Evolutionary conservation across 768 basidiomycete species (phyloP), one percentile per base, ranked within the genome.

Genomic region (Psilocybe subaeruginosa): DNA sequence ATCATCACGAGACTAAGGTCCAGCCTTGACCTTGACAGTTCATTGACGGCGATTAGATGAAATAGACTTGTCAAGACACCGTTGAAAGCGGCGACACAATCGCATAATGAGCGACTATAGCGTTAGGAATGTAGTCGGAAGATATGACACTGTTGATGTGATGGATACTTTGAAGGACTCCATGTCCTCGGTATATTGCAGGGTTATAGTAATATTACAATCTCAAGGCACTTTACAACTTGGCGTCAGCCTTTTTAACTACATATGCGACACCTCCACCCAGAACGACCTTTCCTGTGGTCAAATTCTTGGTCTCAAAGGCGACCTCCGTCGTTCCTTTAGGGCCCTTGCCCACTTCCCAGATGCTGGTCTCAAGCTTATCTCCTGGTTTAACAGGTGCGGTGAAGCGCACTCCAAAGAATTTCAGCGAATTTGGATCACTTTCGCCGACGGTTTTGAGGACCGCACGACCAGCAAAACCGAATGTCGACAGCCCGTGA

Each of bases 321-420:
- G 86, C 74, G 8, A 90, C 77, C 67, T 90, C 88, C 2, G 71
- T 76, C 2, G 82, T 85, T 7, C 85, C 87, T 46, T 83, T 76
- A 0, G 85, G 85, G 29, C 86, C 88, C 27, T 80, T 72, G 2
- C 90, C 90, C 5, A 93, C 80, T 67, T 91, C 89, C 92, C 92
- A 94, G 39, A 87, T 83, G 50, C 80, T 78, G 8, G 90, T 93
- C 82, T 94, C 89, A 31, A 94, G 80, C 45, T 80, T 83, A 70
- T 94, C 91, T 0, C 93, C 93, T 8, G 92, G 93, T 73, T 84
- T 88, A 9, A 95, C 92, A 31, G 93, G 93, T 1, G 90, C 80
- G 0, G 92, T 92, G 78, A 96, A 96, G 29, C 90, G 80, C 31
- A 82, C 87, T 12, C 88, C 88, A 68, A 91, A 90, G 66, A 85